Base-by-base conservation (phyloP, 1,284 basidiomycete species). In the Ceratobasidium sp. region DNA sequence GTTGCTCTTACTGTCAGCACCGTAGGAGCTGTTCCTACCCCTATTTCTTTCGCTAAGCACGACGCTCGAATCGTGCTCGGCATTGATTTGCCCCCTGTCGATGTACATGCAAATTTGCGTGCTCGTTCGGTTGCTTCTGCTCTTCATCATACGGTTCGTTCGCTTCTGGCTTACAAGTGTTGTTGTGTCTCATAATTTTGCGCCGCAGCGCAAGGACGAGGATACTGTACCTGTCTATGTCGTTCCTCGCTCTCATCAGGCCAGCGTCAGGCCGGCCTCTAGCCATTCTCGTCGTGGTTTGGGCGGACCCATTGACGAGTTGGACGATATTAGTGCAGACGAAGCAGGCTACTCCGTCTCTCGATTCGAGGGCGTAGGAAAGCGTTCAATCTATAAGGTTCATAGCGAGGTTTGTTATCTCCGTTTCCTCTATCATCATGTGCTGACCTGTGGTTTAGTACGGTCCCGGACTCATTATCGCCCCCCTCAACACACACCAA, bases 381-480 rank as follows among this genome's bases (percentile, higher is more conserved):
- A 43, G 43, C 23, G 38, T 21, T n/a, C 35, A 5, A 4, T 44
- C 7, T 47, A 46, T 13, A 35, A 41, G 38, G 32, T 70, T 28
- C 38, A 58, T 18, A 38, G 38, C 23, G 30, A 57, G 54, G 66
- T 70, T 38, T 38, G 6, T 5, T 38, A 5, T 44, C 14, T 35
- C 1, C 9, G 1, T 32, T 44, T 28, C 7, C 44, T 38, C 23
- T 14, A 2, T 44, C 28, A n/a, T 2, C 4, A 38, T 11, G n/a
- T n/a, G n/a, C n/a, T n/a, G n/a, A n/a, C n/a, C n/a, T n/a, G n/a
- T n/a, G n/a, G n/a, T 1, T 1, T 47, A 70, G 66, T 30, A 58
- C 32, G 66, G 54, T 18, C 54, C 66, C 2, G 66, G 66, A 2
- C n/a, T 70, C 6, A 58, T 70, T 23, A 58, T 70, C 13, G 13